phyloP scores from a whole-genome alignment of 148 eudicot species.

The Vaccinium myrtillus region DNA sequence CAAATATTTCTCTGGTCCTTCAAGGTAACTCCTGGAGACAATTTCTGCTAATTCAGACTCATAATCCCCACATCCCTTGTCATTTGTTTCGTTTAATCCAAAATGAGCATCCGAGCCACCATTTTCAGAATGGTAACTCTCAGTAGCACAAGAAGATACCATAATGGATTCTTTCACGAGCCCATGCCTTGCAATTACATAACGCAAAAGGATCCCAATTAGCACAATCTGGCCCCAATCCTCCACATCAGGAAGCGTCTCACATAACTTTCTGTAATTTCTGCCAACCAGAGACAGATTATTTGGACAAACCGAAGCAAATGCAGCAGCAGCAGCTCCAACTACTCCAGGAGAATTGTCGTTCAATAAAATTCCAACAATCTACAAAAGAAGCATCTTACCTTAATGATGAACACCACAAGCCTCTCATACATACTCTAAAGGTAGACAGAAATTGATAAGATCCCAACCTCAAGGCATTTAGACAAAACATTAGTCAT shows the following conservation, averaged over 20 bases:
- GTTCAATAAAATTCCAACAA: constrained; percentile 76
- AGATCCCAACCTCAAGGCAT: not conserved
- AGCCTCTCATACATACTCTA: constrained; percentile 1
- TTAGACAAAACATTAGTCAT: not conserved
- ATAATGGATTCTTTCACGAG: constrained; percentile 85
- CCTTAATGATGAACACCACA: constrained; percentile 2
- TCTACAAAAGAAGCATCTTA: constrained; percentile 48
- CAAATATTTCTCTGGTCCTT: constrained; percentile 89
- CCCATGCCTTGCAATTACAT: constrained; percentile 89
- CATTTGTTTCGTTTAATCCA: constrained; percentile 24
- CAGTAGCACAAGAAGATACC: constrained; percentile 41
- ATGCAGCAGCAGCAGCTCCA: constrained; percentile 97
- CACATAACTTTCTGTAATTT: constrained; percentile 68
- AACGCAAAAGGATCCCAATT: constrained; percentile 81
- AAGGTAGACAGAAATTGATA: not conserved
- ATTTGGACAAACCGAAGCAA: constrained; percentile 85
- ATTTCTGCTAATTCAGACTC: constrained; percentile 46
- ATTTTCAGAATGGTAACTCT: constrained; percentile 24
- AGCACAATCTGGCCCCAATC: constrained; percentile 96
- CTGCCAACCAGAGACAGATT: constrained; percentile 76
- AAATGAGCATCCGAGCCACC: constrained; percentile 36
- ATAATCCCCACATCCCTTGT: constrained; percentile 28
- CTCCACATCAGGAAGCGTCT: constrained; percentile 90
- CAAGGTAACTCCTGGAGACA: constrained; percentile 78
- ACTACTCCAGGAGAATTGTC: constrained; percentile 93